Base-by-base conservation (phyloP, 805 yeast genomes). In the Starmera dryadoides region DNA sequence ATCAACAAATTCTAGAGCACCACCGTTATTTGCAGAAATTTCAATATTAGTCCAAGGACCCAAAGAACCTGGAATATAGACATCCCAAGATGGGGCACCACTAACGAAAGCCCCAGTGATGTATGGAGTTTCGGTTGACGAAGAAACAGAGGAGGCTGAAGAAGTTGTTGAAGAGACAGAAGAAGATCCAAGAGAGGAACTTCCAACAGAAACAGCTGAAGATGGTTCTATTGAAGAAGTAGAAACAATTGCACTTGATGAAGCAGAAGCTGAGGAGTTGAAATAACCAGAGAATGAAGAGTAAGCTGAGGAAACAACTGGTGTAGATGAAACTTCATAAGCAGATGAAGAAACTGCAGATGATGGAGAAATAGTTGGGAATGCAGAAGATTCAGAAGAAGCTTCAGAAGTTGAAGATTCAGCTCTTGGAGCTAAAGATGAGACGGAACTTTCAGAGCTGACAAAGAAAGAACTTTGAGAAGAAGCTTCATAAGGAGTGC, bases 31-130 rank as follows among this genome's bases (percentile, higher is more conserved):
- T n/a, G 40, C 20, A 7, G 28, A n/a, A 10, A 38, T 14, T 15
- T 22, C 36, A 12, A 38, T 12, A 16, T 18, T 30, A 9, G 22
- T 10, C 33, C 33, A 33, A 14, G 36, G 36, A 12, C 40, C 40
- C 11, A 33, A 19, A 12, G 20, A 23, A 21, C 36, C 33, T 21
- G 40, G 40, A 17, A 38, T 21, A 9, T 10, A 6, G 10, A 33
- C 20, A 33, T 28, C 23, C 40, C 40, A 38, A 5, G 19, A n/a
- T 38, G 33, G 32, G 16, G 40, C 26, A 21, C 26, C 33, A 16
- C 17, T 30, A 16, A 23, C n/a, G 17, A 30, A 36, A 7, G 40
- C 33, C 22, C 36, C 40, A 23, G 25, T 16, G 15, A 38, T 33
- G 12, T 30, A 33, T 38, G 40, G 40, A 8, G 36, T n/a, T 4